Conservation (phyloP, 1,284 basidiomycete genomes). For the Ceratobasidium sp. region DNA sequence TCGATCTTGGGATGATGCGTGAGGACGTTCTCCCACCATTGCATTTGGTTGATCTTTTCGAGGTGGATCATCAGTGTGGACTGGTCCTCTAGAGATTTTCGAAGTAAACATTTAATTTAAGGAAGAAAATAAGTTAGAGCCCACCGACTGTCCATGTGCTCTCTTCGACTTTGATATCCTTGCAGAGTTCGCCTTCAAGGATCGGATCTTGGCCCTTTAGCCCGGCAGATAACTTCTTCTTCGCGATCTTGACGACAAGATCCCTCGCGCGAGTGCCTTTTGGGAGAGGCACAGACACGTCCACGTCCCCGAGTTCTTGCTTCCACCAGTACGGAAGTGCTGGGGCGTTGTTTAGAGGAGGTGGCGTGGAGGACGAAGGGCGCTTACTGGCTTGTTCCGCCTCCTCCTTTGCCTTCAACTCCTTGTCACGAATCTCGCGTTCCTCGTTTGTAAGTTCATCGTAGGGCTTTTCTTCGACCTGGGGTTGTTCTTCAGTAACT, state of each 20-base stretch:
- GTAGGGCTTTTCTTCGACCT: slow-evolving; percentile 64
- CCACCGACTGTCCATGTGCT: slow-evolving; percentile 96
- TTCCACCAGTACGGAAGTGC: slow-evolving; percentile 94
- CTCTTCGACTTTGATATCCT: slow-evolving; percentile 95
- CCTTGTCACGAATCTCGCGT: slow-evolving; percentile 76
- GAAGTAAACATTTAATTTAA: not conserved
- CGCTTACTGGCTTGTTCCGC: slow-evolving; percentile 86
- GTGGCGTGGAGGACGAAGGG: slow-evolving; percentile 1
- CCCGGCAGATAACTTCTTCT: slow-evolving; percentile 85
- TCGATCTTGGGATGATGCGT: slow-evolving; percentile 97
- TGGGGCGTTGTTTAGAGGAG: slow-evolving; percentile 55
- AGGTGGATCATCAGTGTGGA: slow-evolving; percentile 80
- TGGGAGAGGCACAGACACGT: slow-evolving; percentile 86
- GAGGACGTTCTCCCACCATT: slow-evolving; percentile 99
- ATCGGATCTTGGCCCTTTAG: slow-evolving; percentile 89
- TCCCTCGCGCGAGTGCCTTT: slow-evolving; percentile 87
- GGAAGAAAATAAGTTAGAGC: slow-evolving; percentile 53
- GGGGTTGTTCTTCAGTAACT: slow-evolving; percentile 28
- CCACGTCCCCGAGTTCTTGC: slow-evolving; percentile 90
- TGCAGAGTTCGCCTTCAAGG: slow-evolving; percentile 90
- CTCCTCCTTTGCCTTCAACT: slow-evolving; percentile 75
- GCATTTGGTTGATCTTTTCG: slow-evolving; percentile 87
- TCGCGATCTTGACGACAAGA: slow-evolving; percentile 80
- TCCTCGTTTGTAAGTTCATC: slow-evolving; percentile 85
- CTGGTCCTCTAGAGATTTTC: slow-evolving; percentile 75